These are phyloP conservation scores for Zygotorulaspora chibaensis DNA, from an alignment of 805 yeast species.

Conservation along the genomic window DNA sequence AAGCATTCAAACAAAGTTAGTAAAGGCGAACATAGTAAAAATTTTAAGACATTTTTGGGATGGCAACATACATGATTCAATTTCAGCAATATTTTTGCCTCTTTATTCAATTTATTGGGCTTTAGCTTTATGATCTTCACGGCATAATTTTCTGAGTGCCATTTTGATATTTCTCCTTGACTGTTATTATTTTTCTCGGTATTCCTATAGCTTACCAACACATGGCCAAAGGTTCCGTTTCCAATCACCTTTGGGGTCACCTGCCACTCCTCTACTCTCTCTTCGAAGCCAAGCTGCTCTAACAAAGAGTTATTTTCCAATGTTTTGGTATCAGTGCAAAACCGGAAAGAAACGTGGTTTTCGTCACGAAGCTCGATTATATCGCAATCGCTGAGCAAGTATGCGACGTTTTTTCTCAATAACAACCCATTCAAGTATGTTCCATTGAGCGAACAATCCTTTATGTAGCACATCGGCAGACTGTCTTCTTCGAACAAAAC, in stretches of 20 bases:
- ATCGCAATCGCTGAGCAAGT: slow-evolving; percentile 40
- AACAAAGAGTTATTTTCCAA: slow-evolving; percentile 14
- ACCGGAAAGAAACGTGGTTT: slow-evolving; percentile 7
- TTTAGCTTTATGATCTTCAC: slow-evolving; percentile 43
- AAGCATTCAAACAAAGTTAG: slow-evolving; percentile 4
- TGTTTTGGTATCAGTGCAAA: slow-evolving; percentile 2
- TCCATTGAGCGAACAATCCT: slow-evolving; percentile 52
- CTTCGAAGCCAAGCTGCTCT: slow-evolving; percentile 20
- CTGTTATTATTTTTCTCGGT: slow-evolving; percentile 18
- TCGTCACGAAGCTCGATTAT: slow-evolving; percentile 34
- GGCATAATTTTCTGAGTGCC: slow-evolving; percentile 39
- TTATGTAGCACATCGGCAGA: slow-evolving; percentile 45
- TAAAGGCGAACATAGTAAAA: not conserved
- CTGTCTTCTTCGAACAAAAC: slow-evolving; percentile 47
- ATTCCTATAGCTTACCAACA: slow-evolving; percentile 24
- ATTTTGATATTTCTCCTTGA: slow-evolving; percentile 22
- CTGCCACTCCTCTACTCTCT: slow-evolving; percentile 39
- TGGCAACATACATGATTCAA: slow-evolving; percentile 39
- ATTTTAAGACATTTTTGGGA: not conserved
- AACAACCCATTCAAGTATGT: slow-evolving; percentile 40
- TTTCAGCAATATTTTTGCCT: slow-evolving; percentile 40
- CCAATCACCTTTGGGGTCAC: slow-evolving; percentile 44
- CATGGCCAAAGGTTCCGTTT: slow-evolving; percentile 56
- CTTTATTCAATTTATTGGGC: slow-evolving; percentile 35
- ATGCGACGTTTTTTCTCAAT: slow-evolving; percentile 33